These are phyloP conservation scores for Apophysomyces sp. DNA, from an alignment of 371 early-diverging fungal species.

Conservation along the genomic window DNA sequence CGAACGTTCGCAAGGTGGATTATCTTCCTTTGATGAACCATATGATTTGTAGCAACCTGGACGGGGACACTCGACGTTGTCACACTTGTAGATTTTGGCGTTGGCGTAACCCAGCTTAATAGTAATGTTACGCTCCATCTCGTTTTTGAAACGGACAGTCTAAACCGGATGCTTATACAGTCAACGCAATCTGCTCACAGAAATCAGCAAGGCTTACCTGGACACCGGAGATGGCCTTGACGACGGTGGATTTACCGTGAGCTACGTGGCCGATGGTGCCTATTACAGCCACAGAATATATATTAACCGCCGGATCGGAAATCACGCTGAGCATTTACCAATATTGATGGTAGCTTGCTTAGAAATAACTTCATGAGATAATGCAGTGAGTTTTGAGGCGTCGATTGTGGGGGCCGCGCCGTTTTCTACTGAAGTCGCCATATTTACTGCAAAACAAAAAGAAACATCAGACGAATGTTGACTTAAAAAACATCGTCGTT, in stretches of 20 bases:
- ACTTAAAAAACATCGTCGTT: background rate
- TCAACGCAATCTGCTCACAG: background rate
- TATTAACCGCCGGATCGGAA: background rate
- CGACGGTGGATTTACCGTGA: slow-evolving; percentile 99
- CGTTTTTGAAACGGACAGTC: slow-evolving; percentile 99
- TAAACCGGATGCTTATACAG: slow-evolving; percentile 6
- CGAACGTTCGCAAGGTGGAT: slow-evolving; percentile 89
- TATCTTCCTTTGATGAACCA: slow-evolving; percentile 83
- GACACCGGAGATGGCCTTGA: slow-evolving; percentile 99
- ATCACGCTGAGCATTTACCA: slow-evolving; percentile 54
- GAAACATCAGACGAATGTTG: background rate
- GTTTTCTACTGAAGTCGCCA: slow-evolving; percentile 13
- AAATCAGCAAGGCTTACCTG: slow-evolving; percentile 56
- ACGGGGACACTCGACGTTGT: slow-evolving; percentile 88
- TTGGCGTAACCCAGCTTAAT: slow-evolving; percentile 99
- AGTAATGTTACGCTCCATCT: slow-evolving; percentile 99
- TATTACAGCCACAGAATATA: slow-evolving; percentile 22
- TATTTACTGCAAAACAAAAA: background rate
- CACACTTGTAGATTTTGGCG: slow-evolving; percentile 99
- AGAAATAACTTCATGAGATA: slow-evolving; percentile 93
- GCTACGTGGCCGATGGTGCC: slow-evolving; percentile 99
- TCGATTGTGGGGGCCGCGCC: slow-evolving; percentile 27
- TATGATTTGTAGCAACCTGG: slow-evolving; percentile 96
- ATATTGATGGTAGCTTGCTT: slow-evolving; percentile 99
- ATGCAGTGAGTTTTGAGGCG: slow-evolving; percentile 64